A percentile compares a stretch with the other conserved stretches of the same genome.
phyloP scores from a whole-genome alignment of 163 green algal species.

The Trebouxiophyceae sp. region DNA sequence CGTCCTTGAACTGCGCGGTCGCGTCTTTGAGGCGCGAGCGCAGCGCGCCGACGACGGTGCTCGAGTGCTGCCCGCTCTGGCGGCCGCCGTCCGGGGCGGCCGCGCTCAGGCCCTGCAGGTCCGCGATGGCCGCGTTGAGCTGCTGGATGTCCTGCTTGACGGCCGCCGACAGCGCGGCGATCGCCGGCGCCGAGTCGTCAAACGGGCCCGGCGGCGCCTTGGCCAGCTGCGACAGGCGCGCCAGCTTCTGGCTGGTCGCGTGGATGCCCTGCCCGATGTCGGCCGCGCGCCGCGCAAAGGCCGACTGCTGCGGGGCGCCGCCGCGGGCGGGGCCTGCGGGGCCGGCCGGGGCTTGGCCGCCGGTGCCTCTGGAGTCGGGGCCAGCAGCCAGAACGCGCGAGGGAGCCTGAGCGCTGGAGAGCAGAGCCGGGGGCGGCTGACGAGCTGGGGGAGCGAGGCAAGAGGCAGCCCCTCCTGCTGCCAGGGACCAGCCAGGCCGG shows the following conservation, averaged over 20 bases:
- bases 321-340: background rate
- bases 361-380: background rate
- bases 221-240: conserved; percentile 86
- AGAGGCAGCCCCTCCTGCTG: no score
- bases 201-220: conserved; percentile 71
- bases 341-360: background rate
- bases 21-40: conserved; percentile 84
- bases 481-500: no score
- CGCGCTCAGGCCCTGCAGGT: conserved; percentile 69
- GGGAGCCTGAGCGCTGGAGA: background rate
- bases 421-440: background rate
- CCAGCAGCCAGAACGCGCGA: background rate
- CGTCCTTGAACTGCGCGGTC: conserved; percentile 86
- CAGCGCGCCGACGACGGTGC: conserved; percentile 90
- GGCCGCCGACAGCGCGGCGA: conserved; percentile 72
- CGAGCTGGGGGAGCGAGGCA: background rate
- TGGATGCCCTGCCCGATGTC: conserved; percentile 89
- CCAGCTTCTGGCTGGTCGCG: conserved; percentile 81
- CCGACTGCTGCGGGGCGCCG: conserved; percentile 9
- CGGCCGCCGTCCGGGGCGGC: conserved; percentile 22
- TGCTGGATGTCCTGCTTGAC: conserved; percentile 94
- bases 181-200: conserved; percentile 87
- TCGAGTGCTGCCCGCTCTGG: conserved; percentile 40
- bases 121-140: conserved; percentile 82
- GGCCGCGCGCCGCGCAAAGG: conserved; percentile 78